Conservation (phyloP, 208 protist species). For the Trypanosoma cruzi region DNA sequence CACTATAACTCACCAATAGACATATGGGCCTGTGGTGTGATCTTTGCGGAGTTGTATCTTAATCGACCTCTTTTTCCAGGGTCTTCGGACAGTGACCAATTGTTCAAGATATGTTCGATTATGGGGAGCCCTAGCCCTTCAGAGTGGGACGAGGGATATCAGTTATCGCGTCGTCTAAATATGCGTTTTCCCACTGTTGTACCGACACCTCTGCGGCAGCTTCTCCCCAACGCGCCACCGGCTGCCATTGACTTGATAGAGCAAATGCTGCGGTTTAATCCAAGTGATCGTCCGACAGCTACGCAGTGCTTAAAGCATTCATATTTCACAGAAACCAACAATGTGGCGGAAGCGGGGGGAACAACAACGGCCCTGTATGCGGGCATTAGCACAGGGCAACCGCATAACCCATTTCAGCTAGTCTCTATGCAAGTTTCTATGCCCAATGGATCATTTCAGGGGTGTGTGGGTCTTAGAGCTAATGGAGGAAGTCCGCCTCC, state of each 20-base stretch:
- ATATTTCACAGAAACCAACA: slow-evolving; percentile 91
- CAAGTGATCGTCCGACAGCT: slow-evolving; percentile 94
- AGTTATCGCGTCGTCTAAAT: slow-evolving; percentile 91
- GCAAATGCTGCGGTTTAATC: slow-evolving; percentile 96
- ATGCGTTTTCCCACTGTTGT: slow-evolving; percentile 95
- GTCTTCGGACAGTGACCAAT: slow-evolving; percentile 93
- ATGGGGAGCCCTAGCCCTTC: slow-evolving; percentile 82
- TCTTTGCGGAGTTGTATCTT: slow-evolving; percentile 96
- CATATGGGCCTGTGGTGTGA: slow-evolving; percentile 96
- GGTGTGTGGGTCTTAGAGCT: slow-evolving; percentile 27
- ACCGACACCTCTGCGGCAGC: slow-evolving; percentile 82
- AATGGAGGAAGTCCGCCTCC: slow-evolving; percentile 54
- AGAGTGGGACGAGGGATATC: slow-evolving; percentile 94
- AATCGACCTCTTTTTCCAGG: slow-evolving; percentile 96
- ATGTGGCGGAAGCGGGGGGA: slow-evolving; percentile 21
- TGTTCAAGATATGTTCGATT: slow-evolving; percentile 97
- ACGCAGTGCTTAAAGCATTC: slow-evolving; percentile 94
- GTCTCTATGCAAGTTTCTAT: slow-evolving; percentile 35
- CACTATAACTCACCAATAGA: slow-evolving; percentile 98
- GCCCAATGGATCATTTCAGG: slow-evolving; percentile 13
- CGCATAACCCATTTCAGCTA: slow-evolving; percentile 89
- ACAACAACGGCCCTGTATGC: slow-evolving; percentile 75
- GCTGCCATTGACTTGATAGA: slow-evolving; percentile 96
- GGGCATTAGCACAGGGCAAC: slow-evolving; percentile 83
- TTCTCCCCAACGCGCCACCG: slow-evolving; percentile 91